These are phyloP conservation scores for rapeseed (Brassica napus) DNA, from an alignment of 345 rosid genomes.

Conservation along the genomic window DNA sequence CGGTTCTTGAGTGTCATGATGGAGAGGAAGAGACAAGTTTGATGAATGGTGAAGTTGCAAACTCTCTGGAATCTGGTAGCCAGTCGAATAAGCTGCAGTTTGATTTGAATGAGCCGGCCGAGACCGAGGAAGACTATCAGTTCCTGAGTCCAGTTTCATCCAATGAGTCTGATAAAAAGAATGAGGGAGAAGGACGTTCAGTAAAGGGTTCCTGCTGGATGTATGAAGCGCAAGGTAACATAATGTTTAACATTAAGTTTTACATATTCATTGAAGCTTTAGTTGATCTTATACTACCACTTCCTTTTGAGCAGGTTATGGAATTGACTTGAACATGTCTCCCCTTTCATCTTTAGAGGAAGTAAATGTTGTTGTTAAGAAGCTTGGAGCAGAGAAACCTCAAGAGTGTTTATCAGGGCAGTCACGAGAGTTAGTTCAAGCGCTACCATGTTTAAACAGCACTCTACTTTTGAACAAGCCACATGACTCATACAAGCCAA, in stretches of 20 bases:
- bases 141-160: slow-evolving; percentile 32
- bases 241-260: background rate
- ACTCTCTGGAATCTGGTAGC: slow-evolving; percentile 22
- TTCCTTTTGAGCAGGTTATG: slow-evolving; percentile 19
- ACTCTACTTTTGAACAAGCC: slow-evolving; percentile 11
- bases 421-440: slow-evolving; percentile 13
- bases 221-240: slow-evolving; percentile 30
- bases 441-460: slow-evolving; percentile 28
- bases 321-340: slow-evolving; percentile 35
- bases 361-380: background rate
- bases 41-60: slow-evolving; percentile 24
- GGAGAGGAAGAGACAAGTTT: slow-evolving; percentile 38
- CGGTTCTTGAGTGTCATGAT: slow-evolving; percentile 46
- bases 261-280: slow-evolving; percentile 1
- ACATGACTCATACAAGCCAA: slow-evolving; percentile 11
- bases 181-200: slow-evolving; percentile 11
- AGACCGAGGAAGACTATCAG: slow-evolving; percentile 41
- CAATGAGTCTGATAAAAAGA: slow-evolving; percentile 3
- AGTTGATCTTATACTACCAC: background rate
- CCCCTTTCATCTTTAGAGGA: slow-evolving; percentile 28
- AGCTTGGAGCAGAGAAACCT: slow-evolving; percentile 15
- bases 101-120: slow-evolving; percentile 57
- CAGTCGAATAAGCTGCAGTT: slow-evolving; percentile 30
- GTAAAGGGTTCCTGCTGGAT: slow-evolving; percentile 2
- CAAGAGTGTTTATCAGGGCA: slow-evolving; percentile 16